Conservation (phyloP, 1,284 basidiomycete genomes). For the Neotropicomus parvogracilis region DNA sequence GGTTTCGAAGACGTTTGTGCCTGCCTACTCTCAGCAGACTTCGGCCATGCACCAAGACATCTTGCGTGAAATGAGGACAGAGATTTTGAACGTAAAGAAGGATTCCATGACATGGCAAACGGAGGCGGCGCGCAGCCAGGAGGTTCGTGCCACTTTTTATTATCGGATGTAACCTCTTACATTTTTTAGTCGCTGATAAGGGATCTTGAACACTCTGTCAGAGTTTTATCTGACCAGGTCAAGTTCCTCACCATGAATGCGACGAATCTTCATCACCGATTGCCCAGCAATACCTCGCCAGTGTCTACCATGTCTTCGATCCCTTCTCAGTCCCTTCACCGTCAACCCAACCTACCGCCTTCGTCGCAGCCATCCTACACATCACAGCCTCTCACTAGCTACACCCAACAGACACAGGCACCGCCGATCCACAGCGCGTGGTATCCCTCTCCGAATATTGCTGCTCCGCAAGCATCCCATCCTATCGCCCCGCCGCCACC, state of each 20-base stretch:
- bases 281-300: constrained; percentile 24
- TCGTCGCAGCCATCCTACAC: constrained; percentile 33
- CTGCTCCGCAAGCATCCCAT: constrained; percentile 72
- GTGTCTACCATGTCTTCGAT: constrained; percentile 27
- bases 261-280: constrained; percentile 29
- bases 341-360: constrained; percentile 43
- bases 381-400: constrained; percentile 29
- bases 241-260: constrained; percentile 67
- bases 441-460: constrained; percentile 54
- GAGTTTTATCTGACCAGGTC: constrained; percentile 70
- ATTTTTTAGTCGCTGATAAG: constrained; percentile 58
- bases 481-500: constrained; percentile 69
- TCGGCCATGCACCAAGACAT: constrained; percentile 73
- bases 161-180: constrained; percentile 7
- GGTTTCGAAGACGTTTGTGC: constrained; percentile 67
- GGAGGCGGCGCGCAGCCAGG: constrained; percentile 69
- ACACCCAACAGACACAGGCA: constrained; percentile 38
- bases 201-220: constrained; percentile 72
- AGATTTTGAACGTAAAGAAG: constrained; percentile 70
- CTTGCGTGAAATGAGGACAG: constrained; percentile 64
- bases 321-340: constrained; percentile 31
- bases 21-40: constrained; percentile 67
- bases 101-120: constrained; percentile 75
- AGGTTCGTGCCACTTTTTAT: constrained; percentile 46
- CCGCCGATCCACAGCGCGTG: constrained; percentile 51